Percentiles rank a stretch among this genome's conserved stretches.
phyloP scores from a whole-genome alignment of 176 grass and related monocot species.

The Ensete ventricosum region DNA sequence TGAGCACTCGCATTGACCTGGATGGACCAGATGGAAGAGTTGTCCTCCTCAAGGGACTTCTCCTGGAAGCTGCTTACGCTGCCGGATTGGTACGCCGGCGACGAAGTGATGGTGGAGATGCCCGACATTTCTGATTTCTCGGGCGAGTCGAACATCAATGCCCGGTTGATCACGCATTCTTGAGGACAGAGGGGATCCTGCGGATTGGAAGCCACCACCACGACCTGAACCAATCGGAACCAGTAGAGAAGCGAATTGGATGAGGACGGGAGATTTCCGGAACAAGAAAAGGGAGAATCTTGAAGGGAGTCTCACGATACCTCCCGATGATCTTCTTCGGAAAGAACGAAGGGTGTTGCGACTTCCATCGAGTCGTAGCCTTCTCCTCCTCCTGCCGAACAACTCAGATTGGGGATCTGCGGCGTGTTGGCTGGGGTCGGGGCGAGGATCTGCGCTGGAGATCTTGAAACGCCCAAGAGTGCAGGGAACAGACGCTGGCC shows the following conservation, averaged over 20 bases:
- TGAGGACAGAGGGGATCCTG: slow-evolving; percentile 18
- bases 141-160: slow-evolving; percentile 71
- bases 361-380: neutral
- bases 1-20: slow-evolving; percentile 53
- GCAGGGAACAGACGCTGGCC: slow-evolving; percentile 26
- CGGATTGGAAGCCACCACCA: neutral
- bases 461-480: slow-evolving; percentile 34
- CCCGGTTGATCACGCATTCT: slow-evolving; percentile 38
- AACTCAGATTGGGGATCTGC: too few species aligned
- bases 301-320: too few species aligned
- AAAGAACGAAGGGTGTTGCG: neutral
- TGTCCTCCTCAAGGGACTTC: slow-evolving; percentile 40
- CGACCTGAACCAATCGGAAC: neutral
- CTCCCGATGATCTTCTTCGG: neutral
- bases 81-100: slow-evolving; percentile 26
- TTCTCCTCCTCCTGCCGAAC: neutral
- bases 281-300: too few species aligned
- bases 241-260: neutral
- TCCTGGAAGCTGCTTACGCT: slow-evolving; percentile 1
- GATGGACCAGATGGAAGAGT: slow-evolving; percentile 59
- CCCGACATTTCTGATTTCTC: slow-evolving; percentile 32
- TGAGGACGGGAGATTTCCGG: too few species aligned
- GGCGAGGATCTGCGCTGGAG: slow-evolving; percentile 57
- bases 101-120: slow-evolving; percentile 21
- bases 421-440: slow-evolving; percentile 71